Evolutionary conservation across 2,329 filamentous ascomycete species (phyloP).

Genomic region (Verticillium tricorpus): DNA sequence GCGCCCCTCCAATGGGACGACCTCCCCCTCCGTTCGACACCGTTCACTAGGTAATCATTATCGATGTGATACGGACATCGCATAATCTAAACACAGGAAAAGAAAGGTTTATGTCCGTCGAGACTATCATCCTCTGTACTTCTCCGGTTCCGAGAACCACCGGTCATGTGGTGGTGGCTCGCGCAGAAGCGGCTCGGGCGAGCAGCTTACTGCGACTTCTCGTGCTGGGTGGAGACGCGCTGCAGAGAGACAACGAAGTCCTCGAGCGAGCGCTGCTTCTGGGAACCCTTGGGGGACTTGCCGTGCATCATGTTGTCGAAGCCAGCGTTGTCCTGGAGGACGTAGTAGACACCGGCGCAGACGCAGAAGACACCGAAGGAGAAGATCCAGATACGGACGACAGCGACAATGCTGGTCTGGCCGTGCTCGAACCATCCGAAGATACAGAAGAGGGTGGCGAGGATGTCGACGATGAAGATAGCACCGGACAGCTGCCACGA

Average conservation of each 20-base stretch:
- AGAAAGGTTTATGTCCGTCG: slow-evolving; percentile 12
- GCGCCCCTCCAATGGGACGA: background rate
- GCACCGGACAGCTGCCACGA: slow-evolving; percentile 80
- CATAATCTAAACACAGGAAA: slow-evolving; percentile 28
- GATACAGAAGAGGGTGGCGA: slow-evolving; percentile 80
- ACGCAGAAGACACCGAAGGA: slow-evolving; percentile 86
- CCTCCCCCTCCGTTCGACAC: background rate
- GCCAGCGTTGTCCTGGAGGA: slow-evolving; percentile 73
- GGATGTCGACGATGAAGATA: slow-evolving; percentile 74
- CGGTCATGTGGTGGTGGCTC: background rate
- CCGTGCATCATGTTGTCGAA: slow-evolving; percentile 95
- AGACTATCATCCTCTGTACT: background rate
- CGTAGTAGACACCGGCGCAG: slow-evolving; percentile 69
- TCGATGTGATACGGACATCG: slow-evolving; percentile 20
- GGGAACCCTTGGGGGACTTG: slow-evolving; percentile 74
- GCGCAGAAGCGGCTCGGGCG: slow-evolving; percentile 19
- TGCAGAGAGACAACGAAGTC: slow-evolving; percentile 90
- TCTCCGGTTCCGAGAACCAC: background rate
- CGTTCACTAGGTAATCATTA: slow-evolving; percentile 9
- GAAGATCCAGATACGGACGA: slow-evolving; percentile 88
- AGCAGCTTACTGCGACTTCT: slow-evolving; percentile 67
- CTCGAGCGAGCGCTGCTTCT: slow-evolving; percentile 81
- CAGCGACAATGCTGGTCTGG: slow-evolving; percentile 72
- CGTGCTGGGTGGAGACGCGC: slow-evolving; percentile 86
- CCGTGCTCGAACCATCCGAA: slow-evolving; percentile 73